Conservation (phyloP, 768 basidiomycete species). For the Ramaria sp. region DNA sequence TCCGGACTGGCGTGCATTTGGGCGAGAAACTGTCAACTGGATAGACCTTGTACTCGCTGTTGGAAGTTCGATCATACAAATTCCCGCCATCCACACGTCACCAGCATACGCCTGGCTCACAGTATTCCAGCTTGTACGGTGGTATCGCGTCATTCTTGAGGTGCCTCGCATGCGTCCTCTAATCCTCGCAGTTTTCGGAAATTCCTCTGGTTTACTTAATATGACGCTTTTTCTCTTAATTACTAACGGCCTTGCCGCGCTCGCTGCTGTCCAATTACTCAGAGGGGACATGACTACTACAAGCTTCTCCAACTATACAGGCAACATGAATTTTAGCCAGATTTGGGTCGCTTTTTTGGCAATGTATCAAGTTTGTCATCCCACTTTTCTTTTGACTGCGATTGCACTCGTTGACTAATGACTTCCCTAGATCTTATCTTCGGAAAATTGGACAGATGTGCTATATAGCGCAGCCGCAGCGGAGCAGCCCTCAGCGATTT, state of each 20-base stretch:
- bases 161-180: conserved; percentile 86
- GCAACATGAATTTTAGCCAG: conserved; percentile 65
- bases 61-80: conserved; percentile 68
- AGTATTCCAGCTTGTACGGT: conserved; percentile 73
- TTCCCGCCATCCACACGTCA: conserved; percentile 61
- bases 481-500: conserved; percentile 57
- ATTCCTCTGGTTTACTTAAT: conserved; percentile 82
- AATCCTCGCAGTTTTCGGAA: conserved; percentile 80
- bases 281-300: conserved; percentile 70
- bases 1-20: conserved; percentile 78
- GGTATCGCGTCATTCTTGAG: conserved; percentile 85
- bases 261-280: conserved; percentile 75
- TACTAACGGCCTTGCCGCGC: conserved; percentile 76
- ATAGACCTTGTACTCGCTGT: conserved; percentile 71
- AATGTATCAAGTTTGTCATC: conserved; percentile 45
- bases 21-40: conserved; percentile 48
- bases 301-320: no score
- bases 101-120: conserved; percentile 80
- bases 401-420: conserved; percentile 13
- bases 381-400: background rate
- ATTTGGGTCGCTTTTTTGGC: conserved; percentile 79
- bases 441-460: conserved; percentile 88
- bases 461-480: conserved; percentile 51
- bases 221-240: conserved; percentile 86
- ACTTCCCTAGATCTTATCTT: conserved; percentile 60